phyloP scores from a whole-genome alignment of 2,329 filamentous ascomycete genomes.

The Teratosphaeria destructans region DNA sequence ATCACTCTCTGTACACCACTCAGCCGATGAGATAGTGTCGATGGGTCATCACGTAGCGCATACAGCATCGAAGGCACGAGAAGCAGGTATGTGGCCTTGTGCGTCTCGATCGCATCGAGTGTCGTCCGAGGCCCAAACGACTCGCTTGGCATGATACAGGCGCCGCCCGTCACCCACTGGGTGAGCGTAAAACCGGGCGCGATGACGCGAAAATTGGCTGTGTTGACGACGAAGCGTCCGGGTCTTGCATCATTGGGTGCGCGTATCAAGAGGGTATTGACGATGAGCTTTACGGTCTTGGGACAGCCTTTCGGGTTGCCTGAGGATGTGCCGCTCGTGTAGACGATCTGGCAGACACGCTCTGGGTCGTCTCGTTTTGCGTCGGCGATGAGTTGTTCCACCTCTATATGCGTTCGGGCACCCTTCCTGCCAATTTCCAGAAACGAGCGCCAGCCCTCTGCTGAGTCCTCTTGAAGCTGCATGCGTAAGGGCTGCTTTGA shows the following conservation, averaged over 20 bases:
- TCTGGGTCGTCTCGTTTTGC: background rate
- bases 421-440: background rate
- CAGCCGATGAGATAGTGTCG: constrained; percentile 2
- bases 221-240: background rate
- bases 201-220: constrained; percentile 12
- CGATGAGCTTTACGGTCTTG: background rate
- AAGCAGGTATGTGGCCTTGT: constrained; percentile 5
- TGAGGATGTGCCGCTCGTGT: background rate
- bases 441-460: background rate
- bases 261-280: background rate
- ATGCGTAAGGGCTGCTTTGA: background rate
- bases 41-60: constrained; percentile 4
- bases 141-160: constrained; percentile 8
- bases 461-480: background rate
- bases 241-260: background rate
- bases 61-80: constrained; percentile 10
- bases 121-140: constrained; percentile 1
- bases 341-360: background rate
- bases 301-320: constrained; percentile 2
- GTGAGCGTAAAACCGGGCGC: constrained; percentile 5
- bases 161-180: constrained; percentile 7
- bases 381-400: background rate
- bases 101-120: constrained; percentile 6
- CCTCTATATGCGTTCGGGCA: background rate
- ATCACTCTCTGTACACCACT: constrained; percentile 1